Conservation (phyloP, 306 rosid species). For the Acacia crassicarpa region DNA sequence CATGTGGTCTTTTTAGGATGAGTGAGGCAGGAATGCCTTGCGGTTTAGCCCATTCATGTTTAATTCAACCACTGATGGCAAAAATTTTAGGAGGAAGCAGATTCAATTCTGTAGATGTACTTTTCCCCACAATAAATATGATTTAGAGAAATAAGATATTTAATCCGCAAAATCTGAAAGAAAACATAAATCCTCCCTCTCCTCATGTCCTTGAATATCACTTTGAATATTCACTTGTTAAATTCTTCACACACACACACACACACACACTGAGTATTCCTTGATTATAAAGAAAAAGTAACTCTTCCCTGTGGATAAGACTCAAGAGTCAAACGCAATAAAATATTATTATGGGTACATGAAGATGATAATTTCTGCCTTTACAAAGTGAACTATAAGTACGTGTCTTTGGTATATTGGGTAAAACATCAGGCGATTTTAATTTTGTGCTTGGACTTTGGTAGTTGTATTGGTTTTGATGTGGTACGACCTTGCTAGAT, state of each 20-base stretch:
- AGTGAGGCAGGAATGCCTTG: background rate
- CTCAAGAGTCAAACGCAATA: background rate
- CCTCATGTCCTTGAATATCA: background rate
- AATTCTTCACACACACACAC: background rate
- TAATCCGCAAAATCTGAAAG: background rate
- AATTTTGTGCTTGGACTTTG: background rate
- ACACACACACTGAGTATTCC: background rate
- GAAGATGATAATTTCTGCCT: background rate
- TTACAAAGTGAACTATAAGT: background rate
- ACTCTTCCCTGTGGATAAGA: background rate
- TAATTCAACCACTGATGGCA: background rate
- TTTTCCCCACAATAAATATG: too few species aligned
- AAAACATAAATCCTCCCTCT: background rate
- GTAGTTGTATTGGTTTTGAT: background rate
- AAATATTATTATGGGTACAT: background rate
- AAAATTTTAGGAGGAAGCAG: background rate
- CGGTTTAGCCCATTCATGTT: background rate
- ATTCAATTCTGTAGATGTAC: background rate
- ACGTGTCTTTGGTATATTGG: background rate
- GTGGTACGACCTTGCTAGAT: conserved; percentile 1
- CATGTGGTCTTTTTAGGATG: background rate
- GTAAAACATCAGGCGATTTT: background rate
- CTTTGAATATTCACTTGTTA: background rate
- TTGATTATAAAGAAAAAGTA: background rate
- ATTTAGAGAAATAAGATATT: background rate